Evolutionary conservation across 345 rosid species (phyloP), one percentile per base, ranked within the genome.

Genomic region (Excoecaria cochinchinensis): DNA sequence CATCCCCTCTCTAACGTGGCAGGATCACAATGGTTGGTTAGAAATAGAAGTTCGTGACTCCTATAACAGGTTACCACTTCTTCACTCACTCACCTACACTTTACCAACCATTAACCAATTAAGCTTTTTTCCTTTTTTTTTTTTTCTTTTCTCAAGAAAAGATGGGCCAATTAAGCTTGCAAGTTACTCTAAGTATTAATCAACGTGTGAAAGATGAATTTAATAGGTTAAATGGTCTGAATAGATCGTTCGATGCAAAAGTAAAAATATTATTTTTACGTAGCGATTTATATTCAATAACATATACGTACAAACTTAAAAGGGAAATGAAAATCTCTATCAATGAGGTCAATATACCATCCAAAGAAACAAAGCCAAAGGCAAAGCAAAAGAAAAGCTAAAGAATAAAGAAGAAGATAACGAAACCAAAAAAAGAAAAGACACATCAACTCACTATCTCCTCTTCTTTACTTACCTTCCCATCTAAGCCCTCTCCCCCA

Each of bases 401-500:
- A 53, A 50, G 74, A 78, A 78, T 70, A 80, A 77, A 76, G 76
- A 46, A 77, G 52, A 65, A 65, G 51, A 65, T 65, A 42, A 39
- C 25, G 15, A 16, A 44, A 44, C 7, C 67, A 69, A 64, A 73
- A 80, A 71, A 31, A 77, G 62, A 76, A 31, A 72, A 31, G 81
- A 79, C 72, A 73, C 40, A 55, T 56, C 81, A 76, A 78, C 84
- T 73, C 65, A 60, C 77, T 66, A 36, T 75, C 52, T 56, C 62
- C 80, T 69, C 79, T 82, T 2, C 83, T 82, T 84, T 78, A 82
- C 85, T 82, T 80, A 21, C 15, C 83, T 81, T 84, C 74, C 25
- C 84, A 46, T 78, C 78, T 55, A 81, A 84, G 74, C 72, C 67
- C 70, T 69, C 0, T 60, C 9, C 24, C 21, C 6, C 8, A 12